Base-by-base conservation (phyloP, 2,329 filamentous ascomycete species). In the Epichloe baconii region DNA sequence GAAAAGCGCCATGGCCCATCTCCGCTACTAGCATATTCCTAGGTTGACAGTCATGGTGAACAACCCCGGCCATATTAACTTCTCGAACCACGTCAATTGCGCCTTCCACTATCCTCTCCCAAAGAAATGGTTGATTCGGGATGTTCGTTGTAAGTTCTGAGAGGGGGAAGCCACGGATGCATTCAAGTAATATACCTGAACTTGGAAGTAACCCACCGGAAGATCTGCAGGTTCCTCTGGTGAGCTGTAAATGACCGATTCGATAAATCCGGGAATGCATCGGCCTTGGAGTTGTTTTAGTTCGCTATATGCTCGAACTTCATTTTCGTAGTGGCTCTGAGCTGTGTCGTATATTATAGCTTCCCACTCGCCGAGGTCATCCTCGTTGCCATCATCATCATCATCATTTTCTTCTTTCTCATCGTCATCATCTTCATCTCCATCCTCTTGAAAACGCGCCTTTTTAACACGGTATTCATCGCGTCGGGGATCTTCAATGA, bases 41-140 rank as follows among this genome's bases (percentile, higher is more conserved):
- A 14, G 50, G 53, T 34, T 49, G 44, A 40, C 53, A 52, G 48
- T 54, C 53, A 15, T 40, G 7, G 43, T 54, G 50, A 46, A 52
- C 48, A 21, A 54, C 48, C 8, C 53, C 53, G 2, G 50, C 50
- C 4, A 6, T 43, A 19, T 54, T 51, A 17, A 52, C 38, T 38
- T 54, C 44, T 36, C 31, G 47, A 17, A 49, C 48, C 14, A 44
- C 40, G 31, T 46, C 35, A 14, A 51, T 47, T 43, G 36, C 49
- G 19, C n/a, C 36, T 43, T 47, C 19, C 23, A 47, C 37, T 21
- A 47, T 43, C 34, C 34, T 44, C 14, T 46, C 35, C 49, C 49
- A 47, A 17, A 47, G 34, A 35, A 36, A 36, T 34, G 44, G 44
- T 21, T 35, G 43, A 36, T 51, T 42, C 35, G 53, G 53, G 21